Conservation (phyloP, 2,329 filamentous ascomycete genomes). For the Talaromyces amestolkiae region DNA sequence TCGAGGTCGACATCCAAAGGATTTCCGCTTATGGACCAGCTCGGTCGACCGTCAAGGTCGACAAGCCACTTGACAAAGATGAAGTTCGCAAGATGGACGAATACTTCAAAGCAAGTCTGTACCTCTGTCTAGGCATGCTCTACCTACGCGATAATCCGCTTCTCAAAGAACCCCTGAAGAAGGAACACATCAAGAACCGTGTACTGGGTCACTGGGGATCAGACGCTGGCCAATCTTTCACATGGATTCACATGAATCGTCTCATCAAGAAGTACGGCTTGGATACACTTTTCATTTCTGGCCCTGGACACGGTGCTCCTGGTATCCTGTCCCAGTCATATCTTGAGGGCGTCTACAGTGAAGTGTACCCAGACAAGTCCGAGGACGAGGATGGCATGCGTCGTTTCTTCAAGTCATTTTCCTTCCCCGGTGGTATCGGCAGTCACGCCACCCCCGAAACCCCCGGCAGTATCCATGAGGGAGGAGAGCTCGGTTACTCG, state of each 20-base stretch:
- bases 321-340: conserved; percentile 74
- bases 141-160: conserved; percentile 73
- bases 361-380: conserved; percentile 72
- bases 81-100: conserved; percentile 68
- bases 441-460: conserved; percentile 78
- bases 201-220: conserved; percentile 77
- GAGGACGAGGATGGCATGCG: conserved; percentile 67
- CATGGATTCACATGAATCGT: conserved; percentile 78
- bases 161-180: conserved; percentile 64
- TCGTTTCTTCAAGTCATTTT: conserved; percentile 79
- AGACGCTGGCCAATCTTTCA: conserved; percentile 76
- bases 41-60: conserved; percentile 60
- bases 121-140: conserved; percentile 76
- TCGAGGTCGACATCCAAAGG: conserved; percentile 46
- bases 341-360: conserved; percentile 73
- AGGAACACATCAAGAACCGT: conserved; percentile 70
- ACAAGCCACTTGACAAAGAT: conserved; percentile 61
- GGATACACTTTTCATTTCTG: conserved; percentile 70
- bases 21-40: conserved; percentile 65
- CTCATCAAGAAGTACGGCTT: conserved; percentile 77
- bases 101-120: conserved; percentile 72
- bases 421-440: conserved; percentile 75
- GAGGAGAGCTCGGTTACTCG: conserved; percentile 78
- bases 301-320: conserved; percentile 74
- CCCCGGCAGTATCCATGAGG: conserved; percentile 73